These are phyloP conservation scores for Xylaria sp. DNA, from an alignment of 2,329 filamentous ascomycete genomes.

Conservation along the genomic window DNA sequence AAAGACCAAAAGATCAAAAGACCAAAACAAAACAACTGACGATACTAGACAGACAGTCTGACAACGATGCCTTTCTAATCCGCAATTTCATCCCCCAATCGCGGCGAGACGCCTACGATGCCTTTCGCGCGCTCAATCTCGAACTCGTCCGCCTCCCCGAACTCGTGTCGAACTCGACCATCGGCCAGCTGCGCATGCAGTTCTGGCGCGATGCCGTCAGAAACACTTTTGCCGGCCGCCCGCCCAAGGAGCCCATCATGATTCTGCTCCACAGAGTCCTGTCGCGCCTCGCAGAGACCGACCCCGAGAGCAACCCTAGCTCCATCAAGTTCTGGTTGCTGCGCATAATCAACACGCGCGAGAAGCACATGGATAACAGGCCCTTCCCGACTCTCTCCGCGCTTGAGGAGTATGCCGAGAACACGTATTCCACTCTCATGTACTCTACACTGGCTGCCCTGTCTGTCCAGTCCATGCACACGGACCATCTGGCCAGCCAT, in stretches of 20 bases:
- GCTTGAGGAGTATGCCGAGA: slow-evolving; percentile 90
- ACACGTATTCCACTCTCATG: slow-evolving; percentile 91
- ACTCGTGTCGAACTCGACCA: slow-evolving; percentile 85
- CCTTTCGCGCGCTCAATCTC: slow-evolving; percentile 91
- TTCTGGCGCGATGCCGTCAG: slow-evolving; percentile 92
- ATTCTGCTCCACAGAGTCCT: slow-evolving; percentile 82
- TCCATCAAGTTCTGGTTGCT: slow-evolving; percentile 78
- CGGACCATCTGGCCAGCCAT: slow-evolving; percentile 93
- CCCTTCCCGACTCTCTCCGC: slow-evolving; percentile 79
- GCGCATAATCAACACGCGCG: slow-evolving; percentile 82
- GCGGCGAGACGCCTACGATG: slow-evolving; percentile 84
- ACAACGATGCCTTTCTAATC: slow-evolving; percentile 88
- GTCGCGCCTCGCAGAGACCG: slow-evolving; percentile 63
- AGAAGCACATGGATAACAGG: slow-evolving; percentile 84
- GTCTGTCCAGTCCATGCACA: slow-evolving; percentile 81
- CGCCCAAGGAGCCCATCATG: slow-evolving; percentile 91
- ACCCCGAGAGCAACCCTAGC: slow-evolving; percentile 55
- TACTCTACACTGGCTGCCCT: slow-evolving; percentile 87
- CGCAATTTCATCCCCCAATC: slow-evolving; percentile 83
- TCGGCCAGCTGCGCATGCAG: slow-evolving; percentile 89
- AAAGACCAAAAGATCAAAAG: background rate
- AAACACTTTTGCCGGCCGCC: slow-evolving; percentile 78
- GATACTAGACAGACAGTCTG: slow-evolving; percentile 80
- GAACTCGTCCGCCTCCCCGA: slow-evolving; percentile 92
- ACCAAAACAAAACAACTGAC: slow-evolving; percentile 36